Evolutionary conservation across 208 protist genomes (phyloP).

Genomic region (Cochliopodium minus): DNA sequence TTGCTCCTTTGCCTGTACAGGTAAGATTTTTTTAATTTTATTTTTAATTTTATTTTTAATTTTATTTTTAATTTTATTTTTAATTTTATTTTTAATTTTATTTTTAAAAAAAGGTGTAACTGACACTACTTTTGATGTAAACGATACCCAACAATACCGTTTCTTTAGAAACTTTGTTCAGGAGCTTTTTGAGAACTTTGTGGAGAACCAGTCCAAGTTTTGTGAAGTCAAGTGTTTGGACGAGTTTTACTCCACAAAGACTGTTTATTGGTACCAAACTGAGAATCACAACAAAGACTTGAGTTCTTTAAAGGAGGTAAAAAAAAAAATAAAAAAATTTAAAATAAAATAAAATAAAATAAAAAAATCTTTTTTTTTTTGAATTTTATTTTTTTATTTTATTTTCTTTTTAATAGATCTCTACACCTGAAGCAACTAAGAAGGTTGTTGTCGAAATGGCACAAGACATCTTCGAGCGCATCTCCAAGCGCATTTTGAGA

Average conservation of each 20-base stretch:
- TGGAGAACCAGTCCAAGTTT: constrained; percentile 21
- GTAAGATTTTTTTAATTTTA: too few species aligned
- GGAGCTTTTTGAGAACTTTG: constrained; percentile 31
- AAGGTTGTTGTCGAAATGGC: constrained; percentile 21
- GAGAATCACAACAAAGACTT: constrained; percentile 14
- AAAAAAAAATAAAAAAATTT: too few species aligned
- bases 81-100: too few species aligned
- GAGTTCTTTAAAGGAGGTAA: constrained; percentile 15
- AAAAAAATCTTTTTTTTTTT: too few species aligned
- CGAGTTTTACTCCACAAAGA: constrained; percentile 31
- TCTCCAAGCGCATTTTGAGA: constrained; percentile 28
- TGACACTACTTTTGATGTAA: too few species aligned
- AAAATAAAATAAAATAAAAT: too few species aligned
- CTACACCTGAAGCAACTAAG: constrained; percentile 22
- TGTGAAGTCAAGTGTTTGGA: constrained; percentile 29
- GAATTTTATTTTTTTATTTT: too few species aligned
- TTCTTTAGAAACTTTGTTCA: constrained; percentile 33
- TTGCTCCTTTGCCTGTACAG: too few species aligned
- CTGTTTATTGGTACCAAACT: constrained; percentile 30
- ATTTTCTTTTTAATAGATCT: too few species aligned
- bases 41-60: too few species aligned
- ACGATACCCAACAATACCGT: constrained; percentile 28
- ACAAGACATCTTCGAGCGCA: constrained; percentile 23
- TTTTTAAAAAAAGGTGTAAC: too few species aligned
- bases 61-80: too few species aligned